phyloP scores from a whole-genome alignment of 1,284 basidiomycete genomes.

The Xerocomus amazonicus region DNA sequence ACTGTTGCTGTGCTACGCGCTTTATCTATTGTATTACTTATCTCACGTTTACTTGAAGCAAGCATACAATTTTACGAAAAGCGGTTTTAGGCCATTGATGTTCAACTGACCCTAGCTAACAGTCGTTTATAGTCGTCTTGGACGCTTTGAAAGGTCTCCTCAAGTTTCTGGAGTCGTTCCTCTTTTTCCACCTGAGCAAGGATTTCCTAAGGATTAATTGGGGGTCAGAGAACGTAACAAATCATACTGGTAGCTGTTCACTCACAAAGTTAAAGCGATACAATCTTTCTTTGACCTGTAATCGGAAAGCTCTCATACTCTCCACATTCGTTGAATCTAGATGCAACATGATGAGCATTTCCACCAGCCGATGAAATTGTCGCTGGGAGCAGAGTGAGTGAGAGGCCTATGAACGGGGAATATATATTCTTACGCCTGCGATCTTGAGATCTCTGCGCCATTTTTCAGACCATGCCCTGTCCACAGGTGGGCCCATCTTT shows the following conservation, averaged over 20 bases:
- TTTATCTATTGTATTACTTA: conserved; percentile 30
- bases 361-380: conserved; percentile 88
- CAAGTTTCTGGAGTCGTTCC: conserved; percentile 85
- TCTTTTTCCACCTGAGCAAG: conserved; percentile 81
- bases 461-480: conserved; percentile 76
- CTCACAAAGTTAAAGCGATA: conserved; percentile 93
- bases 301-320: conserved; percentile 62
- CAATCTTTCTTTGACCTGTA: conserved; percentile 90
- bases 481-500: conserved; percentile 72
- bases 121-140: conserved; percentile 84
- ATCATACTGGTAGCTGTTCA: conserved; percentile 9
- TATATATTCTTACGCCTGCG: conserved; percentile 60
- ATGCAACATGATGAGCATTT: conserved; percentile 84
- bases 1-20: conserved; percentile 11
- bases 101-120: conserved; percentile 47
- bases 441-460: conserved; percentile 86
- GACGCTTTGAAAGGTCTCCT: conserved; percentile 91
- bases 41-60: conserved; percentile 1
- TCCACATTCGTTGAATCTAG: conserved; percentile 63
- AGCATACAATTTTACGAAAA: background rate
- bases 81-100: too few species aligned
- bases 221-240: conserved; percentile 2
- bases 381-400: conserved; percentile 46
- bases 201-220: conserved; percentile 58
- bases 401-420: conserved; percentile 2